These are phyloP conservation scores for Incumbomyces lentus DNA, from an alignment of 2,329 filamentous ascomycete genomes.

Conservation along the genomic window DNA sequence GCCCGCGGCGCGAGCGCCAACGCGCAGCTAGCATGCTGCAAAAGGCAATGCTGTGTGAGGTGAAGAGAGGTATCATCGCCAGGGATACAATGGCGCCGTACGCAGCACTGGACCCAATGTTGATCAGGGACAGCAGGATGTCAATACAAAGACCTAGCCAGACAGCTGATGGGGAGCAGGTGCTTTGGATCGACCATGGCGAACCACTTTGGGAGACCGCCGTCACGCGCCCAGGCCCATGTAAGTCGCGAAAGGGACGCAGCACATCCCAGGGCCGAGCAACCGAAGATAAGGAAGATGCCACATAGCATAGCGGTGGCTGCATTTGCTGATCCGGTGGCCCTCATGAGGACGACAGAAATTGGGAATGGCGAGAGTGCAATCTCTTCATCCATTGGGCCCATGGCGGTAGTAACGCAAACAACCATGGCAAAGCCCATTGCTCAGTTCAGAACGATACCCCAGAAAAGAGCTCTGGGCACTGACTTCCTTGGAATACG, in stretches of 20 bases:
- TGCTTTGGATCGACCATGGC: constrained; percentile 25
- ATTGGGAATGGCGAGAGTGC: constrained; percentile 15
- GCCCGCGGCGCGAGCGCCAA: constrained; percentile 21
- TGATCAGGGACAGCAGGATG: constrained; percentile 30
- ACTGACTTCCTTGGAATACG: constrained; percentile 25
- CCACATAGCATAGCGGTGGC: constrained; percentile 21
- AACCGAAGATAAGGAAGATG: constrained; percentile 17
- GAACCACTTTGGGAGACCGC: constrained; percentile 27
- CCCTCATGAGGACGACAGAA: constrained; percentile 20
- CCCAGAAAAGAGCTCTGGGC: constrained; percentile 29
- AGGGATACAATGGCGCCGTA: constrained; percentile 31
- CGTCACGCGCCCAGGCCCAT: constrained; percentile 40
- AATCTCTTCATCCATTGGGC: constrained; percentile 19
- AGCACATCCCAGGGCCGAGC: constrained; percentile 30
- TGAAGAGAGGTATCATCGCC: constrained; percentile 26
- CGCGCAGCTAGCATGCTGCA: constrained; percentile 27
- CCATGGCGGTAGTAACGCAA: constrained; percentile 28
- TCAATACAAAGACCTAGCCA: constrained; percentile 26
- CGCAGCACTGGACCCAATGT: constrained; percentile 28
- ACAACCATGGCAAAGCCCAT: constrained; percentile 29
- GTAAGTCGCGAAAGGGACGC: constrained; percentile 38
- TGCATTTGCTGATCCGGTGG: constrained; percentile 17
- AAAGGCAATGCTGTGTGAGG: constrained; percentile 36
- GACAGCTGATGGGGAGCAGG: constrained; percentile 28
- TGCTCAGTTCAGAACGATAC: constrained; percentile 25